Base-by-base conservation (phyloP, 495 filamentous ascomycete genomes). In the Friedmanniomyces endolithicus region DNA sequence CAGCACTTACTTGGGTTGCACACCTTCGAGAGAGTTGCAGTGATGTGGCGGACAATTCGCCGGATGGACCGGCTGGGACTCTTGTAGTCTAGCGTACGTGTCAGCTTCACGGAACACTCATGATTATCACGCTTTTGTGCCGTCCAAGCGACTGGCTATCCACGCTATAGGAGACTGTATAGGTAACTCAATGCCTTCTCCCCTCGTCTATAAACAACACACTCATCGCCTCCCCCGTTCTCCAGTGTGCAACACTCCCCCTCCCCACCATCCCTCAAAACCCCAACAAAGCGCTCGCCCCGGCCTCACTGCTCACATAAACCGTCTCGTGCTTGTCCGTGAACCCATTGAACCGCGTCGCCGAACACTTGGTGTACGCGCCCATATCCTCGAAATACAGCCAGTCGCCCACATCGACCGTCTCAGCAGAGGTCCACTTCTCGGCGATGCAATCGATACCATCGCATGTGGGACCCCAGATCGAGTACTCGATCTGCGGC, bases 351-450 rank as follows among this genome's bases (percentile, higher is more conserved):
- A 99, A 99, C 53, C 82, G 80, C 52, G 92, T 97, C 59, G 92
- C 90, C 40, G 88, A 96, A 75, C 88, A 95, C 75, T 84, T 90
- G 62, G 92, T 95, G 68, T 99, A 99, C 50, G 92, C 92, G 31
- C 92, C 92, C 92, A 99, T 99, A 35, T 95, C 80, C 72, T 94
- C 87, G 65, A 97, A 99, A 69, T 92, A 97, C 17, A 99, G 75
- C 92, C 92, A 99, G 68, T 99, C 92, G 29, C 90, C 90, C 14
- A 90, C 84, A 65, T 95, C 82, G 25, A 99, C 66, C 41, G 82
- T 75, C 19, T 82, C 80, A 17, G 79, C 70, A 63, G 95, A 83
- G 55, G 71, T 75, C 68, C 84, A 88, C 57, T 80, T 85, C 64
- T 85, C 76, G 20, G 82, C 77, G 69, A 97, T 90, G 60, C 86